phyloP scores from a whole-genome alignment of 345 rosid species.

The Eucalyptus polyanthemos region DNA sequence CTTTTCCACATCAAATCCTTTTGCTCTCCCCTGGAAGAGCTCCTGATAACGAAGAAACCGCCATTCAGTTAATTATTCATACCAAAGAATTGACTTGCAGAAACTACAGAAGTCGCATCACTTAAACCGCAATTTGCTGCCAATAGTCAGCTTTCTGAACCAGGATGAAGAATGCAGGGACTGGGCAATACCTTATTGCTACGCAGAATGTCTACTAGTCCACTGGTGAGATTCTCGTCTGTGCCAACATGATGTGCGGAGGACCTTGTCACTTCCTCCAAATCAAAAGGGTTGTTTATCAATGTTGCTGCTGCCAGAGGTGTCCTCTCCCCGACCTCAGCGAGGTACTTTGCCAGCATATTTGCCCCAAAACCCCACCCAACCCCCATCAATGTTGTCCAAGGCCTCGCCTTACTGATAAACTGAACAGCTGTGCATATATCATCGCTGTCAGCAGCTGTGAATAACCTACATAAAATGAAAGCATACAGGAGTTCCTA shows the following conservation, averaged over 20 bases:
- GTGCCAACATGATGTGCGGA: constrained; percentile 31
- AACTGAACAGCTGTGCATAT: constrained; percentile 62
- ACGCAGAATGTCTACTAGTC: constrained; percentile 60
- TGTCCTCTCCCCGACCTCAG: constrained; percentile 78
- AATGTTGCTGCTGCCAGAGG: constrained; percentile 85
- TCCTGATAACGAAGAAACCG: constrained; percentile 21
- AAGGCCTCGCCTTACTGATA: constrained; percentile 74
- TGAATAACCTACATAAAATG: constrained; percentile 69
- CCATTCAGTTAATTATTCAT: not conserved
- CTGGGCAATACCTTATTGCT: constrained; percentile 62
- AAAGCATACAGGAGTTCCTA: constrained; percentile 19
- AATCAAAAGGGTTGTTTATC: constrained; percentile 88
- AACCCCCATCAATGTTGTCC: constrained; percentile 76
- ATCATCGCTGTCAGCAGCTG: constrained; percentile 99
- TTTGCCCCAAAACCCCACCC: constrained; percentile 93
- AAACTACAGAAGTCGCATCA: not conserved
- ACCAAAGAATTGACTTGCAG: not conserved
- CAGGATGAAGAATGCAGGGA: not conserved
- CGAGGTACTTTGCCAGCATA: constrained; percentile 81
- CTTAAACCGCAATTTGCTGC: not conserved
- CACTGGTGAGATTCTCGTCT: constrained; percentile 56
- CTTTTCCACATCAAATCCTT: constrained; percentile 73
- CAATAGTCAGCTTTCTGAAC: not conserved
- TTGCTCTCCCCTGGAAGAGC: constrained; percentile 76
- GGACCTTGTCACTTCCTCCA: constrained; percentile 72